A percentile compares a stretch with the other conserved stretches of the same genome.
These are phyloP conservation scores for Sphaerostilbella broomeana DNA, from an alignment of 2,329 filamentous ascomycete genomes.

Conservation along the genomic window DNA sequence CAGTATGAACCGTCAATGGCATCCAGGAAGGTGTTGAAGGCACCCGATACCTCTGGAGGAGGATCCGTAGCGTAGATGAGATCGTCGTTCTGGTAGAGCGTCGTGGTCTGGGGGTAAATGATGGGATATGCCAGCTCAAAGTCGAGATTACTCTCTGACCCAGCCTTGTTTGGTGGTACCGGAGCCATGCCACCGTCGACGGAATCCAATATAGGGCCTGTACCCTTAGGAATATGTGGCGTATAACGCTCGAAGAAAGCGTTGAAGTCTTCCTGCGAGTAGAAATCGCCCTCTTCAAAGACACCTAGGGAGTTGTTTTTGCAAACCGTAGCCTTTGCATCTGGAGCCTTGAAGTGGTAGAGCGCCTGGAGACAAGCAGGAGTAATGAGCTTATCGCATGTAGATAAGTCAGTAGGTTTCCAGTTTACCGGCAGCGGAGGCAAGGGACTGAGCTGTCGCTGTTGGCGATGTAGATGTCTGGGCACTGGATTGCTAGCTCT, in stretches of 20 bases:
- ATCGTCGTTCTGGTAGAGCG: conserved; percentile 41
- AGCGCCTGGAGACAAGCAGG: conserved; percentile 47
- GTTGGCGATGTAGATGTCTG: neutral
- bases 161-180: conserved; percentile 18
- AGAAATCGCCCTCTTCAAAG: conserved; percentile 46
- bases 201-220: conserved; percentile 11
- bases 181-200: conserved; percentile 15
- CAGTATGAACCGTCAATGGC: conserved; percentile 49
- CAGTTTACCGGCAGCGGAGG: neutral
- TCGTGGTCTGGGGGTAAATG: conserved; percentile 44
- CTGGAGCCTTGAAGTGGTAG: conserved; percentile 30
- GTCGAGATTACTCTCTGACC: conserved; percentile 40
- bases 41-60: conserved; percentile 22
- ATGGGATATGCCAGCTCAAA: conserved; percentile 42
- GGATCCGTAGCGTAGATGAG: conserved; percentile 12
- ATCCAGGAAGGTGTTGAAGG: conserved; percentile 41
- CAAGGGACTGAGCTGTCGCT: conserved; percentile 4
- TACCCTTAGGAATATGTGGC: conserved; percentile 11
- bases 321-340: conserved; percentile 20
- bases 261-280: conserved; percentile 41
- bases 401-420: neutral
- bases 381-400: conserved; percentile 50
- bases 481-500: neutral
- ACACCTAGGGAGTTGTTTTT: conserved; percentile 41
- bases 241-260: conserved; percentile 40